phyloP scores from a whole-genome alignment of 2,329 filamentous ascomycete genomes.

The Aspergillus felis region DNA sequence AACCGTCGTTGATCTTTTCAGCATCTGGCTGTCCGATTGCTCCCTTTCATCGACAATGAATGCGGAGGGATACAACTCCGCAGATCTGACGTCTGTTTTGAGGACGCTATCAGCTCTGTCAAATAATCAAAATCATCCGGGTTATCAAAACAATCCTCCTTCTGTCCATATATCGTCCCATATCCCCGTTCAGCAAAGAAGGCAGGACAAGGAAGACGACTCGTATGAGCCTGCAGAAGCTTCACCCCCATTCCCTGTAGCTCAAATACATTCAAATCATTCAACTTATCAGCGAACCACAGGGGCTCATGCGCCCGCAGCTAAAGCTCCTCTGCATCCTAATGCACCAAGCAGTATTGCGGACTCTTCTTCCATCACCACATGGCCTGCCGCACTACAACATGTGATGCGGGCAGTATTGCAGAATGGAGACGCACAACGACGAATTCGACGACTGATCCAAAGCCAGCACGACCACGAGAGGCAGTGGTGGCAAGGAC shows the following conservation, averaged over 20 bases:
- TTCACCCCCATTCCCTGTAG: conserved; percentile 2
- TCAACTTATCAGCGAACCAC: not conserved
- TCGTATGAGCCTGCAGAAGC: conserved; percentile 18
- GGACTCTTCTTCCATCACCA: conserved; percentile 47
- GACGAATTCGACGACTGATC: conserved; percentile 55
- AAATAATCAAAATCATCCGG: conserved; percentile 12
- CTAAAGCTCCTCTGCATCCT: conserved; percentile 4
- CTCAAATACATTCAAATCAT: not conserved
- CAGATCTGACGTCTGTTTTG: conserved; percentile 41
- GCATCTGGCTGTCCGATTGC: conserved; percentile 1
- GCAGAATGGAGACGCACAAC: conserved; percentile 42
- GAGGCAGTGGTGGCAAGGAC: conserved; percentile 56
- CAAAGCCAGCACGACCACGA: conserved; percentile 61
- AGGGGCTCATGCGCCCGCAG: conserved; percentile 1
- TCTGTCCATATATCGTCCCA: not conserved
- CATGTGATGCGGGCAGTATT: conserved; percentile 49
- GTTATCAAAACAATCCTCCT: not conserved
- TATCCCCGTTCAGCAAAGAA: not conserved
- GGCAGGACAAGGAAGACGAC: conserved; percentile 7
- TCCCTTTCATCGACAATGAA: conserved; percentile 9
- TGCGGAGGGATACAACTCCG: conserved; percentile 20
- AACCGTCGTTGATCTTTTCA: not conserved
- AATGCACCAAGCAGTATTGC: not conserved
- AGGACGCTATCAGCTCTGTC: conserved; percentile 38
- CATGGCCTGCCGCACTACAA: conserved; percentile 49